These are phyloP conservation scores for Thelonectria olida DNA, from an alignment of 2,329 filamentous ascomycete species.

Conservation along the genomic window DNA sequence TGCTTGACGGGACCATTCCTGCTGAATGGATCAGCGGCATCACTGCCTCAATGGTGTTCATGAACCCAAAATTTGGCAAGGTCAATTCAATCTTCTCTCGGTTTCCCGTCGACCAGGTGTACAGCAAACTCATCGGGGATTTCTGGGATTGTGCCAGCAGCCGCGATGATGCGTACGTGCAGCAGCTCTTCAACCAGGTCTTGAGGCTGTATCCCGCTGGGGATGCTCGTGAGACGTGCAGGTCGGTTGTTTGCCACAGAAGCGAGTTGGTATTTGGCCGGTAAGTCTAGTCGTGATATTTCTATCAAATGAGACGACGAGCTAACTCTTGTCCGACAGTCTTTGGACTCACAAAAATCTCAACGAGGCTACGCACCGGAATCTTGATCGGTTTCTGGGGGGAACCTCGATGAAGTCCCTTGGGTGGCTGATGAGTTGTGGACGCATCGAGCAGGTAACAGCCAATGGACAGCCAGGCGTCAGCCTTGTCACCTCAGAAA, in stretches of 20 bases:
- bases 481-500: slow-evolving; percentile 58
- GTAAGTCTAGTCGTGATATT: slow-evolving; percentile 19
- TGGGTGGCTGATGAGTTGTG: slow-evolving; percentile 65
- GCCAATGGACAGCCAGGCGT: slow-evolving; percentile 59
- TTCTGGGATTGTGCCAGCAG: slow-evolving; percentile 33
- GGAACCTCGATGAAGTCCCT: slow-evolving; percentile 66
- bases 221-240: slow-evolving; percentile 64
- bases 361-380: slow-evolving; percentile 71
- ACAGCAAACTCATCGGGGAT: slow-evolving; percentile 21
- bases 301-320: background rate
- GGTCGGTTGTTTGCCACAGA: slow-evolving; percentile 69
- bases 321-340: background rate
- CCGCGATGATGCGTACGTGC: slow-evolving; percentile 49
- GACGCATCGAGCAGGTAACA: slow-evolving; percentile 59
- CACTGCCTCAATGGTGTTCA: slow-evolving; percentile 69
- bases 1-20: slow-evolving; percentile 70
- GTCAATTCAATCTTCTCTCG: slow-evolving; percentile 23
- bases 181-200: slow-evolving; percentile 62
- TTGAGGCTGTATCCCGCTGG: slow-evolving; percentile 66
- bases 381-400: slow-evolving; percentile 69
- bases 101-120: slow-evolving; percentile 22
- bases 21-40: slow-evolving; percentile 65
- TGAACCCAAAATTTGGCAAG: slow-evolving; percentile 58
- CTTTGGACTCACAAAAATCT: slow-evolving; percentile 71
- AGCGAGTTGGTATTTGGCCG: slow-evolving; percentile 68